Conservation (phyloP, 495 filamentous ascomycete species). For the Penicillium canariense region DNA sequence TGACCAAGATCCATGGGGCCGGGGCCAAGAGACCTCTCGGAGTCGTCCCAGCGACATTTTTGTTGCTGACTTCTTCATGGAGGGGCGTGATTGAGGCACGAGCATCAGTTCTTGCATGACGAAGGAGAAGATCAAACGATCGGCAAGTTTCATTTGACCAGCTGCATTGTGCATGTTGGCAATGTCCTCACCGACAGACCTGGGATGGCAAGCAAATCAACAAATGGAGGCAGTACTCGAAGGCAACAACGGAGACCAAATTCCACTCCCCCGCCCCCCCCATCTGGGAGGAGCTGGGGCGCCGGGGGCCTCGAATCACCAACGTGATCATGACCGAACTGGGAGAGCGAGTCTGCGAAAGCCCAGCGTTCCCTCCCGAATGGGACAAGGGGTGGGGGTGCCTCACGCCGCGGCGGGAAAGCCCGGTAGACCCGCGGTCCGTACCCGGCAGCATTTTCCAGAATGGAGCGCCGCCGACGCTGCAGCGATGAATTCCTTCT, state of each 20-base stretch:
- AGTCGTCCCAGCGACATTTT: slow-evolving; percentile 23
- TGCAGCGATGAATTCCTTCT: slow-evolving; percentile 11
- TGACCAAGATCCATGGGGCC: slow-evolving; percentile 21
- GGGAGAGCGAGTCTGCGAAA: slow-evolving; percentile 7
- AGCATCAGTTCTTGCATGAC: slow-evolving; percentile 31
- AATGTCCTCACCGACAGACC: slow-evolving; percentile 34
- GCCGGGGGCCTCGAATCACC: neutral
- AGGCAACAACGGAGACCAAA: slow-evolving; percentile 1
- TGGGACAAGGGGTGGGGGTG: neutral
- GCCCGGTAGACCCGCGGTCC: slow-evolving; percentile 21
- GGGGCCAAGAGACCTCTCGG: slow-evolving; percentile 26
- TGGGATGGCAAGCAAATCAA: slow-evolving; percentile 6
- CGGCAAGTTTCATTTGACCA: slow-evolving; percentile 29
- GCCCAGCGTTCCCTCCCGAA: neutral
- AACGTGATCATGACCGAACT: slow-evolving; percentile 10
- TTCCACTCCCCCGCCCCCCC: neutral
- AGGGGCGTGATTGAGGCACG: slow-evolving; percentile 25
- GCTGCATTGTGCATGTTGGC: slow-evolving; percentile 27
- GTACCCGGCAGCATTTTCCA: slow-evolving; percentile 27
- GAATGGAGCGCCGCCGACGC: slow-evolving; percentile 10
- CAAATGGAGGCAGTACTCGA: neutral
- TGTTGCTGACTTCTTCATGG: slow-evolving; percentile 5
- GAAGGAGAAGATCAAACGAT: slow-evolving; percentile 32
- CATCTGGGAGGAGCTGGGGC: neutral
- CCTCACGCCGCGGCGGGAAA: slow-evolving; percentile 16